Evolutionary conservation across 176 grass and related monocot genomes (phyloP).

Genomic region (Metroxylon sagu): DNA sequence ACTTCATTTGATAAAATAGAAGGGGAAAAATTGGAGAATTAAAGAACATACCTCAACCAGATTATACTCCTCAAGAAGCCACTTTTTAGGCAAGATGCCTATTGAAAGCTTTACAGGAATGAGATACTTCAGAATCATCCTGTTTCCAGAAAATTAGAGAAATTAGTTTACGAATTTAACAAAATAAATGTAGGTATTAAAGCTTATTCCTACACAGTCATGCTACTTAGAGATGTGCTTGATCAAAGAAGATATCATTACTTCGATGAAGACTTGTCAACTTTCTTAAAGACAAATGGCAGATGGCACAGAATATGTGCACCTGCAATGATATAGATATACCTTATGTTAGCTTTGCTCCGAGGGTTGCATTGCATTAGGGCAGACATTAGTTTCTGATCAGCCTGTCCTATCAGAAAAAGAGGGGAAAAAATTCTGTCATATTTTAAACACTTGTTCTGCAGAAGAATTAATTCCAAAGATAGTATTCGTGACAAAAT

Average conservation of each 20-base stretch:
- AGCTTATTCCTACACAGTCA: no score
- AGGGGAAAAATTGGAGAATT: neutral
- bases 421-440: conserved; percentile 1
- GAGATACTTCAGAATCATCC: conserved; percentile 96
- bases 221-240: no score
- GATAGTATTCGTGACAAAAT: no score
- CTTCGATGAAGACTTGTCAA: no score
- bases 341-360: conserved; percentile 74
- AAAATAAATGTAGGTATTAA: neutral
- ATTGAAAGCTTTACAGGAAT: conserved; percentile 94
- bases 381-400: conserved; percentile 93
- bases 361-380: conserved; percentile 59
- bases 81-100: conserved; percentile 69
- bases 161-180: neutral
- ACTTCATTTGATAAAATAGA: no score
- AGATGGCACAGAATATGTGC: no score
- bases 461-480: no score
- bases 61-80: conserved; percentile 66
- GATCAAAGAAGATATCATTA: no score
- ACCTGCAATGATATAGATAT: conserved; percentile 9
- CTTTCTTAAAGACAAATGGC: no score
- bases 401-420: conserved; percentile 56
- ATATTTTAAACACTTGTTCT: no score
- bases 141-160: conserved; percentile 26
- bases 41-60: conserved; percentile 59